Base-by-base conservation (phyloP, 345 rosid genomes). In the Eucalyptus polyanthemos region DNA sequence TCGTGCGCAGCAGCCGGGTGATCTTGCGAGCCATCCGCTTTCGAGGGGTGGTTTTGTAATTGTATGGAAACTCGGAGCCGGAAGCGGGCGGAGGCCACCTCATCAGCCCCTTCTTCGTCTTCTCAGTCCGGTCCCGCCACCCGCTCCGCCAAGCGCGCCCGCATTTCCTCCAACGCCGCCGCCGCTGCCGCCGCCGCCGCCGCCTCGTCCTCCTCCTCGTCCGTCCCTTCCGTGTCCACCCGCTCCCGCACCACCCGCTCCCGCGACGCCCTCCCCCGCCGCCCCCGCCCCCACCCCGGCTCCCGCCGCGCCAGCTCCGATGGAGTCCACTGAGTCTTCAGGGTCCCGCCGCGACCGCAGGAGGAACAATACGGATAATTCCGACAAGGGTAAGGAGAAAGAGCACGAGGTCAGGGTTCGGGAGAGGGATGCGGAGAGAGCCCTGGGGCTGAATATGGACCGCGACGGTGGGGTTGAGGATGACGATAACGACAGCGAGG, bases 51-150 rank as follows among this genome's bases (percentile, higher is more conserved):
- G 92, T 89, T 91, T 90, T 87, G 96, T 91, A 96, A 80, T 96
- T 98, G 99, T 98, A 98, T 97, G 99, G 99, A 98, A 98, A 98
- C 99, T 95, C 98, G 99, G 89, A 96, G 99, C 98, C 99, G 99
- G 94, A 98, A 98, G 97, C 97, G 99, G 98, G 99, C 99, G 99
- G 99, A 98, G 99, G 99, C 98, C 94, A 93, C 99, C 98, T 98
- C 99, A 95, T 89, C 98, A 93, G 97, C 98, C 96, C 97, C 98
- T 91, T 94, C 98, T 88, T 91, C 95, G 89, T 93, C 98, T 76
- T 91, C 98, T 45, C 93, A 94, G 69, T 93, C 98, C 49, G 96
- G 96, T 91, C 97, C 98, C 42, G 93, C 95, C 91, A 94, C 99
- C 89, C 99, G 98, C 87, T 90, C 96, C 54, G 88, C 93, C 94